Evolutionary conservation across 1,284 basidiomycete species (phyloP).

Genomic region (Phenoliferia sp.): DNA sequence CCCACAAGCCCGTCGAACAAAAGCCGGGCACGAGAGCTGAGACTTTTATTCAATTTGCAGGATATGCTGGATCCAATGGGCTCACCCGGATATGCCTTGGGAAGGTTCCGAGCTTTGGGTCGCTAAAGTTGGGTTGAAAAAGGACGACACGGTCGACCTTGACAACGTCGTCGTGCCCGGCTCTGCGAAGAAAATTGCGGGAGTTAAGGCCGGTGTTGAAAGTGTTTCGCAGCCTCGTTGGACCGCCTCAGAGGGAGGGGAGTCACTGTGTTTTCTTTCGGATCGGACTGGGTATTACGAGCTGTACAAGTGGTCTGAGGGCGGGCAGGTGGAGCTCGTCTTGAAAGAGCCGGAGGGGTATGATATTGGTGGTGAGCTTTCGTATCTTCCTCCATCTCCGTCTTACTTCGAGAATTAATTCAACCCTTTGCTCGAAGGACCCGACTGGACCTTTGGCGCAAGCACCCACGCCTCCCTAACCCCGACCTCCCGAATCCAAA

Average conservation of each 20-base stretch:
- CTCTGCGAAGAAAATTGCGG: slow-evolving; percentile 19
- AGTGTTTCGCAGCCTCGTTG: slow-evolving; percentile 49
- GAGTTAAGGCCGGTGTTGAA: slow-evolving; percentile 25
- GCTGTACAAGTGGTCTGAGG: slow-evolving; percentile 55
- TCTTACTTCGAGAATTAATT: not conserved
- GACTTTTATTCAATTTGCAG: slow-evolving; percentile 34
- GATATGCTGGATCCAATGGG: slow-evolving; percentile 67
- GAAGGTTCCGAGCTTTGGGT: slow-evolving; percentile 60
- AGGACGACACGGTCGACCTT: slow-evolving; percentile 6
- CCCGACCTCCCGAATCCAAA: slow-evolving; percentile 50
- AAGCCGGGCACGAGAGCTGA: too few species aligned
- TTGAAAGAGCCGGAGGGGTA: slow-evolving; percentile 49
- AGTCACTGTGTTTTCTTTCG: slow-evolving; percentile 60
- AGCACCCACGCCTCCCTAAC: slow-evolving; percentile 54
- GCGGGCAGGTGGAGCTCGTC: slow-evolving; percentile 42
- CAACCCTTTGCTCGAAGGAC: slow-evolving; percentile 53
- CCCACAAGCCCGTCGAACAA: not conserved
- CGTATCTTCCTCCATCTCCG: not conserved
- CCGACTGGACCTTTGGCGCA: slow-evolving; percentile 55
- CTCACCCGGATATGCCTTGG: slow-evolving; percentile 73
- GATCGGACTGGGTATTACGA: slow-evolving; percentile 67
- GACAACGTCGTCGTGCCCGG: slow-evolving; percentile 5
- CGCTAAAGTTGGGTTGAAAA: slow-evolving; percentile 34
- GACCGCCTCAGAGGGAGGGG: slow-evolving; percentile 45
- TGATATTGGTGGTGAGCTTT: slow-evolving; percentile 44